Conservation (phyloP, 306 rosid species). For the Begonia fuchsioides region DNA sequence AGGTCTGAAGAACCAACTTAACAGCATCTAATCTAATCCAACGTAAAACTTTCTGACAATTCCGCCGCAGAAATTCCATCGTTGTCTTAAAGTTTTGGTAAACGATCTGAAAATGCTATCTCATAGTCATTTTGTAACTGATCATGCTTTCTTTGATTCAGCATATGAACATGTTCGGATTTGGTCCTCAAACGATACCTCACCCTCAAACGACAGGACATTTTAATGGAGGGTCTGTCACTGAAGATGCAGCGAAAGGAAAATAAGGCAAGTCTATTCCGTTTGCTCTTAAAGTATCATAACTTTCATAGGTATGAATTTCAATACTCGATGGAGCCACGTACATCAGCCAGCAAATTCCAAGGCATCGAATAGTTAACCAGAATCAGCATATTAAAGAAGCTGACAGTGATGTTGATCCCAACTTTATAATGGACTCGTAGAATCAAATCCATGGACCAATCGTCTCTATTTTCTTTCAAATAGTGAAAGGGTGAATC, state of each 20-base stretch:
- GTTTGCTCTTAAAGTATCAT: background rate
- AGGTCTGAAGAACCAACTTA: constrained; percentile 20
- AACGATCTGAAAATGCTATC: background rate
- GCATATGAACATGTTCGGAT: constrained; percentile 45
- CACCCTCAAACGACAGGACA: constrained; percentile 37
- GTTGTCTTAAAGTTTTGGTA: constrained; percentile 1
- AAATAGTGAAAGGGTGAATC: too few species aligned
- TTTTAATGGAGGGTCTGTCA: constrained; percentile 23
- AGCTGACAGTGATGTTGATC: background rate
- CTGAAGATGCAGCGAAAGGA: constrained; percentile 24
- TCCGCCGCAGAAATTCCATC: background rate
- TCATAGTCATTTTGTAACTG: background rate
- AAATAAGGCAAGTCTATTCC: constrained; percentile 22
- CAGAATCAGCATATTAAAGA: background rate
- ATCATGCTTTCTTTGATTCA: constrained; percentile 10
- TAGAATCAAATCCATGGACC: background rate
- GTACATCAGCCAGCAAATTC: too few species aligned
- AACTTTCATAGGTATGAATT: background rate
- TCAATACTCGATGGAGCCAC: too few species aligned
- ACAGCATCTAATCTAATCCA: too few species aligned
- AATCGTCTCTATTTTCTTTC: too few species aligned
- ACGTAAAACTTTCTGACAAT: too few species aligned
- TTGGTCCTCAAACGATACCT: constrained; percentile 34
- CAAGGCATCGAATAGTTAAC: background rate
- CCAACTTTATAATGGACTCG: background rate